These are phyloP conservation scores for Penicillium decumbens DNA, from an alignment of 2,329 filamentous ascomycete genomes.

Conservation along the genomic window DNA sequence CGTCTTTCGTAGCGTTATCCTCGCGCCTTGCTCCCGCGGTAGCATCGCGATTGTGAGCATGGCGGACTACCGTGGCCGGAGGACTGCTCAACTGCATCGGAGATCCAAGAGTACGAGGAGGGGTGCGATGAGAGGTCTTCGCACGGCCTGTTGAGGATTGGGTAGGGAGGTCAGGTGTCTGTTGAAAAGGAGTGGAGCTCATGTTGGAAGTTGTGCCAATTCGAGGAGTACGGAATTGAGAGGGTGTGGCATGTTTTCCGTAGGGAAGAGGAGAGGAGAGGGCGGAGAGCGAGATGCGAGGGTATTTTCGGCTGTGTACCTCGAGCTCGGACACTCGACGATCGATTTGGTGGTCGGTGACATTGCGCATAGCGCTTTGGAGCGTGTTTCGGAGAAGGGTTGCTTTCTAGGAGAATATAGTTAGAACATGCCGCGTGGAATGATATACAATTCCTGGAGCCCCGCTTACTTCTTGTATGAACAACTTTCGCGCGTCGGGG, in stretches of 20 bases:
- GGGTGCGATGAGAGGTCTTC: conserved; percentile 17
- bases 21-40: conserved; percentile 16
- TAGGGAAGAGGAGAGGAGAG: conserved; percentile 16
- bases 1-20: conserved; percentile 9
- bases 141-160: conserved; percentile 13
- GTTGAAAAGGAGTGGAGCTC: conserved; percentile 19
- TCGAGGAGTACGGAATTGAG: conserved; percentile 20
- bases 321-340: conserved; percentile 40
- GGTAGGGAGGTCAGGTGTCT: conserved; percentile 21
- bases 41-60: conserved; percentile 11
- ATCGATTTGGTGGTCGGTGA: conserved; percentile 38
- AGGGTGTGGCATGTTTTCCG: conserved; percentile 19
- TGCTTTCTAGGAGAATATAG: conserved; percentile 35
- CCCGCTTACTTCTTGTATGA: conserved; percentile 38
- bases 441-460: neutral
- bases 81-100: conserved; percentile 38
- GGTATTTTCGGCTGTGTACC: conserved; percentile 36
- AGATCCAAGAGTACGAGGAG: conserved; percentile 22
- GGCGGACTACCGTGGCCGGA: conserved; percentile 26
- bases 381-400: conserved; percentile 36
- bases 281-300: conserved; percentile 26
- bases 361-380: conserved; percentile 40
- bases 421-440: conserved; percentile 7
- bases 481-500: conserved; percentile 35
- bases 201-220: conserved; percentile 13